Percentiles rank a stretch among this genome's conserved stretches.
phyloP scores from a whole-genome alignment of 345 rosid genomes.

The Schrenkiella parvula region DNA sequence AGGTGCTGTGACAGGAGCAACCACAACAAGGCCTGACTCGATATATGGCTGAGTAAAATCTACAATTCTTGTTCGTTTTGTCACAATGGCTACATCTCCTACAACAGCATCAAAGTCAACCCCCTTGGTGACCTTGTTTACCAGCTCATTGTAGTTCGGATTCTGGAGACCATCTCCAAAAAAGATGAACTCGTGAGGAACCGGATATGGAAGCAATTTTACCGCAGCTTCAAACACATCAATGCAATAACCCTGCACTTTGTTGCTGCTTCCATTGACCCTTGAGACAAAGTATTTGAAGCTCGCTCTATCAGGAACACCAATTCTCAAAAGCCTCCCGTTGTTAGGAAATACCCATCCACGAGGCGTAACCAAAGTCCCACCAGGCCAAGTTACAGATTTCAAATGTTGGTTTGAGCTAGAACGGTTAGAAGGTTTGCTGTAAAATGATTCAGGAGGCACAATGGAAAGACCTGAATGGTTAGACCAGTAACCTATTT shows the following conservation, averaged over 20 bases:
- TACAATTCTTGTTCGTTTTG: conserved; percentile 60
- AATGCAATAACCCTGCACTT: conserved; percentile 70
- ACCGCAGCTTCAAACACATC: conserved; percentile 77
- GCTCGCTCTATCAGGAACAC: conserved; percentile 70
- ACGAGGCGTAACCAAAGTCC: conserved; percentile 53
- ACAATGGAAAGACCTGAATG: conserved; percentile 70
- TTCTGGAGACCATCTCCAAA: conserved; percentile 80
- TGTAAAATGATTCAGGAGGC: conserved; percentile 70
- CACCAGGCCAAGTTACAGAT: conserved; percentile 86
- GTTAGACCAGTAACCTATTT: conserved; percentile 90
- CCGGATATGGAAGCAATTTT: conserved; percentile 67
- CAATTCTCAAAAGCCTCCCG: conserved; percentile 68
- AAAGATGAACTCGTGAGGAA: conserved; percentile 63
- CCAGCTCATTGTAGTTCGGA: conserved; percentile 67
- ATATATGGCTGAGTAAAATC: conserved; percentile 88
- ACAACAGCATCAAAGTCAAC: conserved; percentile 84
- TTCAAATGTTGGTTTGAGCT: conserved; percentile 61
- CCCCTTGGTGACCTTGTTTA: conserved; percentile 47
- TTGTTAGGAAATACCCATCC: conserved; percentile 93
- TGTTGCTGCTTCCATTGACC: conserved; percentile 47
- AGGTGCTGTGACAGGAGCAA: conserved; percentile 63
- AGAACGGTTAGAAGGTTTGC: conserved; percentile 62
- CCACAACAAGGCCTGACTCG: conserved; percentile 88
- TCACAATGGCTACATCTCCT: conserved; percentile 80
- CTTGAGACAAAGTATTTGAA: conserved; percentile 49